phyloP scores from a whole-genome alignment of 495 filamentous ascomycete genomes.

The Hypoxylon trugodes region DNA sequence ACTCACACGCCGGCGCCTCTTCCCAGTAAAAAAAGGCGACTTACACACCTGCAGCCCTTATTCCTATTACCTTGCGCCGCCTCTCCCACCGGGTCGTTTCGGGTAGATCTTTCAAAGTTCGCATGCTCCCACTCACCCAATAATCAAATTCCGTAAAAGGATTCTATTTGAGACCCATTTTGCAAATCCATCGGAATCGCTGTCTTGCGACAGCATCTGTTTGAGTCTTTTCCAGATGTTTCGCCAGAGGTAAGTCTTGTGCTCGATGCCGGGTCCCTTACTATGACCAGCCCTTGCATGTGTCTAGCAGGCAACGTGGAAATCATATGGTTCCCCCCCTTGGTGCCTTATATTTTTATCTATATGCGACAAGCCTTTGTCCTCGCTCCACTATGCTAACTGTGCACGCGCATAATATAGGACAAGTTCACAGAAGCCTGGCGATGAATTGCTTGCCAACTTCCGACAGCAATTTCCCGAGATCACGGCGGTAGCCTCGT shows the following conservation, averaged over 20 bases:
- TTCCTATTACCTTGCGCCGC: constrained; percentile 15
- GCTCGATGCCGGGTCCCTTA: constrained; percentile 5
- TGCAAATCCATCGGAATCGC: constrained; percentile 30
- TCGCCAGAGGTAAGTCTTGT: constrained; percentile 48
- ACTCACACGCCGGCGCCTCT: constrained; percentile 17
- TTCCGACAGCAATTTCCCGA: constrained; percentile 84
- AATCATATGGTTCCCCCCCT: constrained; percentile 15
- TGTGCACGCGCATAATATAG: constrained; percentile 52
- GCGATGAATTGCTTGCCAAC: constrained; percentile 80
- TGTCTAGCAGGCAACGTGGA: constrained; percentile 6
- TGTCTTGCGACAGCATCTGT: constrained; percentile 42
- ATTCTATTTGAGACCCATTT: constrained; percentile 19
- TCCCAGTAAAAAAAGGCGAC: too few species aligned
- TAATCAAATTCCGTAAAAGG: constrained; percentile 14
- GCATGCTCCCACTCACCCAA: constrained; percentile 24
- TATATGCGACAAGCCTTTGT: constrained; percentile 16
- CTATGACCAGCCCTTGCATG: constrained; percentile 23
- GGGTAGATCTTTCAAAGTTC: constrained; percentile 14
- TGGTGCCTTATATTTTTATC: constrained; percentile 32
- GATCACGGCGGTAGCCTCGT: constrained; percentile 53
- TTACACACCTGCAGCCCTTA: constrained; percentile 24
- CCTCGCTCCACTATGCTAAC: constrained; percentile 39
- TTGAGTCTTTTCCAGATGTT: constrained; percentile 47
- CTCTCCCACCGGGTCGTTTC: constrained; percentile 11
- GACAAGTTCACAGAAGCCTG: constrained; percentile 86